Evolutionary conservation across 495 filamentous ascomycete species (phyloP), one percentile per base, ranked within the genome.

Genomic region (Schizothecium vesticola): DNA sequence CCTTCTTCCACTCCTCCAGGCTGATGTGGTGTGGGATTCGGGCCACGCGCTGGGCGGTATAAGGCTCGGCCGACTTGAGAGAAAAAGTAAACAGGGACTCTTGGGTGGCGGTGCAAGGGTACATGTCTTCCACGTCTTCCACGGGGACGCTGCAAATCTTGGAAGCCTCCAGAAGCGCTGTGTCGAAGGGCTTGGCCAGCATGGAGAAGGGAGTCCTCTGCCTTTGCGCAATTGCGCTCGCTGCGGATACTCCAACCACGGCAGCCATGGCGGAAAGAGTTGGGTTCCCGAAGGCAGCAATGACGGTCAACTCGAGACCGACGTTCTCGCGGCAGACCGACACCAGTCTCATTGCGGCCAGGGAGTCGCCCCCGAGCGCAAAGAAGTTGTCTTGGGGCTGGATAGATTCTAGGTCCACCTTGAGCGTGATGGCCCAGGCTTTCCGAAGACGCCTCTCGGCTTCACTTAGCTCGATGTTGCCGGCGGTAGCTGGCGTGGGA

Each of bases 31-130:
- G 67, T 2, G 82, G 74, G 21, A 90, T 75, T 11, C 71, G 71
- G 67, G 84, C 86, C 0, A 83, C 71, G 21, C 80, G 77, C 55
- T 83, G 81, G 9, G 84, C 85, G 21, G 87, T 76, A 67, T 88
- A 89, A 0, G 83, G 77, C 22, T 86, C 85, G 12, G 73, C 66
- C 11, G 84, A 80, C 65, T 84, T 84, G 56, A 81, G 77, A 0
- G 75, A 74, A 11, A 79, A 64, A n/a, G 77, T 67, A n/a, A 91
- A 76, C 12, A 90, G 75, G 0, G 88, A 87, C 69, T 89, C 88
- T 72, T 92, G 89, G 0, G 89, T 78, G 8, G 89, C 80, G 3
- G 85, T 89, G 77, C 87, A 90, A 9, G 88, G 88, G 70, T 89
- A 91, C 0, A 86, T 76, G 75, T 91, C 86, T 29, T 82, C 75